phyloP scores from a whole-genome alignment of 2,329 filamentous ascomycete species.

The Aspergillus puulaauensis region DNA sequence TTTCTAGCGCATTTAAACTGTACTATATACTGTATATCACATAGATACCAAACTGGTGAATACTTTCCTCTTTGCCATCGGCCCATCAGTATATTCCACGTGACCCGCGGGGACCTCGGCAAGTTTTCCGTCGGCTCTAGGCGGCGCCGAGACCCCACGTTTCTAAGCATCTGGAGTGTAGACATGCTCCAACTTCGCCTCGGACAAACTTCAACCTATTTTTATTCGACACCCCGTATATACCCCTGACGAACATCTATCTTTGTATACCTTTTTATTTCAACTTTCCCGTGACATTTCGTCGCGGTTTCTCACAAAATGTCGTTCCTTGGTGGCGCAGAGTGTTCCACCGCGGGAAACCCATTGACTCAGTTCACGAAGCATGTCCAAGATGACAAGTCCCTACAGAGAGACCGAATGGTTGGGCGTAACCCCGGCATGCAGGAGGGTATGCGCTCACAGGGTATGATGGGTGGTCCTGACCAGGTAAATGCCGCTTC shows the following conservation, averaged over 20 bases:
- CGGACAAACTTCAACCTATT: neutral
- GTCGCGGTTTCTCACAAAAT: conserved; percentile 52
- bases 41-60: neutral
- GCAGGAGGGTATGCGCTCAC: conserved; percentile 75
- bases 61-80: neutral
- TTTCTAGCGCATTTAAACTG: neutral
- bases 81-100: conserved; percentile 12
- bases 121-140: conserved; percentile 16
- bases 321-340: conserved; percentile 94
- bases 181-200: conserved; percentile 6
- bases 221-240: conserved; percentile 4
- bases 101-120: conserved; percentile 25
- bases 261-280: neutral
- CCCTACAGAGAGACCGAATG: conserved; percentile 85
- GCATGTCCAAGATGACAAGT: conserved; percentile 94
- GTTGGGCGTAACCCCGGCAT: conserved; percentile 71
- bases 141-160: conserved; percentile 26
- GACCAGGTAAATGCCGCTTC: conserved; percentile 59
- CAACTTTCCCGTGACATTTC: neutral
- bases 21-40: neutral
- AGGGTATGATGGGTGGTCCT: conserved; percentile 66
- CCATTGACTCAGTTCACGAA: conserved; percentile 97
- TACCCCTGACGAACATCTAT: neutral
- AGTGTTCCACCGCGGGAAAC: conserved; percentile 95
- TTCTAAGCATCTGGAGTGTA: conserved; percentile 15